Evolutionary conservation across 345 rosid species (phyloP).

Genomic region (Populus tremula): DNA sequence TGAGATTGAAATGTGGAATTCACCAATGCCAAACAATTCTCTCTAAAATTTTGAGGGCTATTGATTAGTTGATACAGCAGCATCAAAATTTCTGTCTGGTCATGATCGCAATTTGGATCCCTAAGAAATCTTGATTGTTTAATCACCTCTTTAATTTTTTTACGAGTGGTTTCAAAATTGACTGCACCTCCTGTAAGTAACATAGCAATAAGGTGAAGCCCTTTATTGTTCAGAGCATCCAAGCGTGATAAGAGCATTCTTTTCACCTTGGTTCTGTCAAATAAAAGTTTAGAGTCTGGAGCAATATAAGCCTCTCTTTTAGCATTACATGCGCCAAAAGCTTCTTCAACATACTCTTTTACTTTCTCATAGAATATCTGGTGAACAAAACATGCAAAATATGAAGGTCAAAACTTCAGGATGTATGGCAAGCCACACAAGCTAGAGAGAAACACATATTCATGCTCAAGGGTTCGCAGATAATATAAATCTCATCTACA

Average conservation of each 20-base stretch:
- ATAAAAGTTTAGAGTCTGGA: slow-evolving; percentile 21
- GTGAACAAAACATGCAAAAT: slow-evolving; percentile 7
- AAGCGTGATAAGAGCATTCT: slow-evolving; percentile 38
- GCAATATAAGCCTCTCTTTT: slow-evolving; percentile 21
- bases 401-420: background rate
- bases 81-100: slow-evolving; percentile 24
- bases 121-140: slow-evolving; percentile 35
- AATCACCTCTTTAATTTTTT: slow-evolving; percentile 53
- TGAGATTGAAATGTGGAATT: slow-evolving; percentile 36
- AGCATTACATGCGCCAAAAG: slow-evolving; percentile 44
- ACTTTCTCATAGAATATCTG: slow-evolving; percentile 66
- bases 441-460: background rate
- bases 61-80: slow-evolving; percentile 48
- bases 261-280: slow-evolving; percentile 27
- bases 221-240: slow-evolving; percentile 58
- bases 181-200: slow-evolving; percentile 45
- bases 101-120: slow-evolving; percentile 18
- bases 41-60: slow-evolving; percentile 46
- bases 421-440: background rate
- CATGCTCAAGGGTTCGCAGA: background rate
- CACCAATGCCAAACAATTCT: slow-evolving; percentile 20
- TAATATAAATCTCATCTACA: no score
- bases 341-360: slow-evolving; percentile 54
- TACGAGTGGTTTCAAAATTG: slow-evolving; percentile 49
- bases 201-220: slow-evolving; percentile 55